Percentiles rank a stretch among this genome's conserved stretches.
These are phyloP conservation scores for Raphanus sativus DNA, from an alignment of 345 rosid genomes.

Conservation along the genomic window DNA sequence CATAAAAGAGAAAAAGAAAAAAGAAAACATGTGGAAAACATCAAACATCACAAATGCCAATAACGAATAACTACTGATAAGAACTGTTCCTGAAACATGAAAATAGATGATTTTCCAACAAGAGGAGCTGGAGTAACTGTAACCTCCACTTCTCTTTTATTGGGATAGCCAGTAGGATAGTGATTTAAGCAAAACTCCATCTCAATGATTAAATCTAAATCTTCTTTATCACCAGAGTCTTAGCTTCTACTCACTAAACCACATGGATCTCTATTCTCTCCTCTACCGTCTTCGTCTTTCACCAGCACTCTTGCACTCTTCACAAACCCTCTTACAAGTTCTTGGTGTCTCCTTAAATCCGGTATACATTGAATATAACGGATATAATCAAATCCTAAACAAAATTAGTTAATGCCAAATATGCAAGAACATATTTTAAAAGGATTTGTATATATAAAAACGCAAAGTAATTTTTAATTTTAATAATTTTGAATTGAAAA, in stretches of 20 bases:
- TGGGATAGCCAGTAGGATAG: conserved; percentile 46
- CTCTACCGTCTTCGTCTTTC: conserved; percentile 26
- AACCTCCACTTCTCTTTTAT: conserved; percentile 45
- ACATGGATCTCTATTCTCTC: conserved; percentile 60
- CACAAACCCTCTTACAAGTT: conserved; percentile 47
- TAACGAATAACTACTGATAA: too few species aligned
- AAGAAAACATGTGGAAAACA: too few species aligned
- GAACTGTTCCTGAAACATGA: conserved; percentile 32
- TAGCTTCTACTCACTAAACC: conserved; percentile 44
- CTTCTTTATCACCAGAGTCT: conserved; percentile 29
- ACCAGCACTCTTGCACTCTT: conserved; percentile 46
- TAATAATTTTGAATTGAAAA: not conserved
- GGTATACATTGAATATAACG: not conserved
- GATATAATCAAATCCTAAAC: not conserved
- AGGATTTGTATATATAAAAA: too few species aligned
- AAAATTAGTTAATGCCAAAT: not conserved
- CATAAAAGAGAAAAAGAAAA: too few species aligned
- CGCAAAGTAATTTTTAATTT: too few species aligned
- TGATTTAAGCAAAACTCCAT: conserved; percentile 27
- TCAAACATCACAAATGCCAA: too few species aligned
- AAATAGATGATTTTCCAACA: conserved; percentile 43
- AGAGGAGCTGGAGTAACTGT: conserved; percentile 27
- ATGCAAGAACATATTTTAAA: too few species aligned
- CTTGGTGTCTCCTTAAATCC: conserved; percentile 38
- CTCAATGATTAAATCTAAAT: conserved; percentile 39